Percentiles rank a stretch among this genome's conserved stretches.
Conservation (phyloP, 768 basidiomycete species). For the Pisolithus microcarpus region DNA sequence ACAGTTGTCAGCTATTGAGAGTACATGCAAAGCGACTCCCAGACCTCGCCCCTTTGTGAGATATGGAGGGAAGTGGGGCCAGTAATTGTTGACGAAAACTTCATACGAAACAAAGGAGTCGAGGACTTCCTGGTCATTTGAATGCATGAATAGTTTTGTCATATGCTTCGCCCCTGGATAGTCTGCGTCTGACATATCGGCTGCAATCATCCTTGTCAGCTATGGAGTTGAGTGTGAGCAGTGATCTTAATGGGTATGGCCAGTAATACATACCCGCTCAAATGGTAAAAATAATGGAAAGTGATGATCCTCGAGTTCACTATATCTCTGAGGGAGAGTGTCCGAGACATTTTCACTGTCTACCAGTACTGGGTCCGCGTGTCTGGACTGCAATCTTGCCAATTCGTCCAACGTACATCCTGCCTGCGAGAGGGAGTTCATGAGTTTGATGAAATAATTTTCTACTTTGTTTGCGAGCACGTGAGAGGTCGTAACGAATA, state of each 20-base stretch:
- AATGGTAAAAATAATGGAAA: constrained; percentile 69
- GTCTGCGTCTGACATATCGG: constrained; percentile 11
- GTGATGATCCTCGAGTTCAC: constrained; percentile 48
- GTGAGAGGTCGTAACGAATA: constrained; percentile 68
- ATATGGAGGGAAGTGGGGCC: constrained; percentile 49
- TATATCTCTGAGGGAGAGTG: constrained; percentile 42
- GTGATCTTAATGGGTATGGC: background rate
- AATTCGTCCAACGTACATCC: constrained; percentile 35
- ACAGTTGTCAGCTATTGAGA: background rate
- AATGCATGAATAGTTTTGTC: constrained; percentile 10
- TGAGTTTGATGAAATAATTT: constrained; percentile 51
- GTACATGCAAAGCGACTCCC: background rate
- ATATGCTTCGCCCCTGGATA: background rate
- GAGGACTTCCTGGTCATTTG: constrained; percentile 9
- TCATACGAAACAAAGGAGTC: constrained; percentile 37
- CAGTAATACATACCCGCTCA: constrained; percentile 38
- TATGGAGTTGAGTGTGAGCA: constrained; percentile 1
- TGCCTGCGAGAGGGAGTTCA: constrained; percentile 36
- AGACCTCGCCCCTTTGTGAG: constrained; percentile 49
- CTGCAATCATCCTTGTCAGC: constrained; percentile 22
- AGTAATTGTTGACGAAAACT: constrained; percentile 45
- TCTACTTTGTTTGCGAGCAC: constrained; percentile 60
- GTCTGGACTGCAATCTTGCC: constrained; percentile 16
- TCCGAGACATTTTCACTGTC: constrained; percentile 34
- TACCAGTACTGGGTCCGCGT: constrained; percentile 18